Percentiles rank a stretch among this genome's conserved stretches.
Conservation (phyloP, 345 rosid genomes). For the Hibiscus mutabilis region DNA sequence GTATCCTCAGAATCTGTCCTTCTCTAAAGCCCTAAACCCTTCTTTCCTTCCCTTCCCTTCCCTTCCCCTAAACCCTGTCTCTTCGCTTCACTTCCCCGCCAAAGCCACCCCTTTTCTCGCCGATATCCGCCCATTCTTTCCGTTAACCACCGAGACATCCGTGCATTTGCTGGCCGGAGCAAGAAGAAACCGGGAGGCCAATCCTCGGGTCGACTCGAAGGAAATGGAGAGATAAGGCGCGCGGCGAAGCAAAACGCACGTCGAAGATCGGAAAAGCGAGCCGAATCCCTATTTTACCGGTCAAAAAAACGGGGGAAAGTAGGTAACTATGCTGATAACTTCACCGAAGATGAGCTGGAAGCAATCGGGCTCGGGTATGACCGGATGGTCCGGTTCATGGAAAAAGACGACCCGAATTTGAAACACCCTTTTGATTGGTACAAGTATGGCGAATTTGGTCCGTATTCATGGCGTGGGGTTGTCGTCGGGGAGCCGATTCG, state of each 20-base stretch:
- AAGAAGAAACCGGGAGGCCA: slow-evolving; percentile 68
- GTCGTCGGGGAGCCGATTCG: slow-evolving; percentile 86
- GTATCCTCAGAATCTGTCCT: slow-evolving; percentile 40
- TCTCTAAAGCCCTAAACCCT: slow-evolving; percentile 75
- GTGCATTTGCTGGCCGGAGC: slow-evolving; percentile 76
- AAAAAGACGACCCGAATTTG: slow-evolving; percentile 76
- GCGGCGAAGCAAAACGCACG: slow-evolving; percentile 39
- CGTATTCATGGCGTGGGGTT: slow-evolving; percentile 92
- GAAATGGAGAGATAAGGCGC: slow-evolving; percentile 42
- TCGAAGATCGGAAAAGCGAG: slow-evolving; percentile 33
- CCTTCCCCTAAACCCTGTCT: slow-evolving; percentile 21
- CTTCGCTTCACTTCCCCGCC: slow-evolving; percentile 5
- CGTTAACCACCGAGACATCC: slow-evolving; percentile 31
- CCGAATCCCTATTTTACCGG: slow-evolving; percentile 62
- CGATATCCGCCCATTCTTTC: not conserved
- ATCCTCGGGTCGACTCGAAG: slow-evolving; percentile 53
- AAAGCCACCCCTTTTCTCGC: slow-evolving; percentile 19
- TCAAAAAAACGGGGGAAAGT: slow-evolving; percentile 42
- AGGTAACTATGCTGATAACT: slow-evolving; percentile 57
- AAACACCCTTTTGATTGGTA: slow-evolving; percentile 88
- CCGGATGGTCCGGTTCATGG: slow-evolving; percentile 84
- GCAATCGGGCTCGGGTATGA: slow-evolving; percentile 86
- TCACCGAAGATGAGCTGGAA: slow-evolving; percentile 72
- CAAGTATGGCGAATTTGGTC: slow-evolving; percentile 90
- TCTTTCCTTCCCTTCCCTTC: slow-evolving; percentile 14